Evolutionary conservation across 2,329 filamentous ascomycete species (phyloP), one percentile per base, ranked within the genome.

Genomic region (Geosmithia morbida): DNA sequence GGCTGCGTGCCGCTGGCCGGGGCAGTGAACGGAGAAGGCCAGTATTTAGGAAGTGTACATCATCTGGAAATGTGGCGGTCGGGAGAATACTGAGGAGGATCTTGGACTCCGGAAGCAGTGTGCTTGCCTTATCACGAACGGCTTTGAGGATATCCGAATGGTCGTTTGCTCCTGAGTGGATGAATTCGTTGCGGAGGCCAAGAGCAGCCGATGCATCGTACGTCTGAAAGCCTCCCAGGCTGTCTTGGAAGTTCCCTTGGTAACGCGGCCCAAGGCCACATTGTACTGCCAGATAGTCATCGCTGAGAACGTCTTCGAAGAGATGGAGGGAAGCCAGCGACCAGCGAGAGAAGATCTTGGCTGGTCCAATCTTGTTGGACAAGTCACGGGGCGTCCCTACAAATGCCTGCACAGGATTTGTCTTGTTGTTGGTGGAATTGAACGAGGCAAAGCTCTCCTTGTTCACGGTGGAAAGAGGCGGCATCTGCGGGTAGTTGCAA

Each of bases 201-300:
- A 98, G 69, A 47, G 86, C 82, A 7, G 92, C 90, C 1, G 92
- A 97, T 7, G 92, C 90, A 56, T 85, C 81, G 59, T 98, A 98
- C 0, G 94, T 98, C 59, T 97, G 88, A 57, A 98, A 94, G 2
- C 88, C 90, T 5, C 94, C 92, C 14, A 98, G 74, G 55, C 87
- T 92, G 59, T 98, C 92, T 64, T 98, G 92, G 55, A 94, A 95
- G 59, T 98, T 98, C 16, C 92, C 92, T 58, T 87, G 83, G 56
- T 98, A 98, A 44, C 87, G 80, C 20, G 88, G 85, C 0, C 92
- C 90, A 17, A 98, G 79, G 45, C 89, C 85, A 59, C 84, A 87
- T 57, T 95, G 87, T 1, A 98, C 92, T 13, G 90, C 83, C 48
- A 98, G 72, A 50, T 94, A 77, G 61, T 98, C 92, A 58, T 97